These are phyloP conservation scores for Pleurotus sapidus DNA, from an alignment of 768 basidiomycete genomes.

Conservation along the genomic window DNA sequence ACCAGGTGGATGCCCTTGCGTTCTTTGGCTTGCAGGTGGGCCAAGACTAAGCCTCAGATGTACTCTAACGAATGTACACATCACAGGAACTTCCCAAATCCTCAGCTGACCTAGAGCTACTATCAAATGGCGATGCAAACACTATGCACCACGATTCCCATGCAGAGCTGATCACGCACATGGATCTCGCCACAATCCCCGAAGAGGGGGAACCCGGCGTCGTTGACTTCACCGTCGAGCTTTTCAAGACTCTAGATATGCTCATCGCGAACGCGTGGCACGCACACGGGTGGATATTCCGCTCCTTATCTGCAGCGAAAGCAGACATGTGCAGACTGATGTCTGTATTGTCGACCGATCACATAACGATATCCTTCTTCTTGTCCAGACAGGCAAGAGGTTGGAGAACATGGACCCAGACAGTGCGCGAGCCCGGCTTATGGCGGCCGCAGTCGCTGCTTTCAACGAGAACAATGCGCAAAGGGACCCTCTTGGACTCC, in stretches of 20 bases:
- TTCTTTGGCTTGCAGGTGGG: conserved; percentile 23
- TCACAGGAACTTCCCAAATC: conserved; percentile 23
- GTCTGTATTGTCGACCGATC: conserved; percentile 26
- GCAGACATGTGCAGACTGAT: conserved; percentile 20
- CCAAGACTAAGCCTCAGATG: background rate
- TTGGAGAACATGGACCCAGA: background rate
- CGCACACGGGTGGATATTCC: conserved; percentile 21
- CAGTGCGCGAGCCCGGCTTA: conserved; percentile 17
- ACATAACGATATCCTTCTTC: conserved; percentile 14
- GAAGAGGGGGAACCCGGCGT: conserved; percentile 26
- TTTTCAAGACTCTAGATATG: conserved; percentile 26
- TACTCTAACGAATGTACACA: conserved; percentile 11
- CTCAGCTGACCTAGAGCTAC: conserved; percentile 21
- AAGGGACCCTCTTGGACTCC: conserved; percentile 12
- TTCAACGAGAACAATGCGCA: conserved; percentile 22
- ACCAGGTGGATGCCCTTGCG: conserved; percentile 11
- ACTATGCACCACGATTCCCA: conserved; percentile 21
- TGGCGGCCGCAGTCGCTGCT: conserved; percentile 23
- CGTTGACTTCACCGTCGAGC: conserved; percentile 26
- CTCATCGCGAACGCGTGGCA: conserved; percentile 14
- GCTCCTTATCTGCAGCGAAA: conserved; percentile 25
- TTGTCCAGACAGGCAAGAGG: conserved; percentile 24
- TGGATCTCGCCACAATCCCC: conserved; percentile 15
- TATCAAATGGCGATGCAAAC: conserved; percentile 15
- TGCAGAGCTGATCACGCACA: conserved; percentile 12